Percentiles rank a stretch among this genome's conserved stretches.
Evolutionary conservation across 2,329 filamentous ascomycete species (phyloP).

Genomic region (Corniculantispora saksenae): DNA sequence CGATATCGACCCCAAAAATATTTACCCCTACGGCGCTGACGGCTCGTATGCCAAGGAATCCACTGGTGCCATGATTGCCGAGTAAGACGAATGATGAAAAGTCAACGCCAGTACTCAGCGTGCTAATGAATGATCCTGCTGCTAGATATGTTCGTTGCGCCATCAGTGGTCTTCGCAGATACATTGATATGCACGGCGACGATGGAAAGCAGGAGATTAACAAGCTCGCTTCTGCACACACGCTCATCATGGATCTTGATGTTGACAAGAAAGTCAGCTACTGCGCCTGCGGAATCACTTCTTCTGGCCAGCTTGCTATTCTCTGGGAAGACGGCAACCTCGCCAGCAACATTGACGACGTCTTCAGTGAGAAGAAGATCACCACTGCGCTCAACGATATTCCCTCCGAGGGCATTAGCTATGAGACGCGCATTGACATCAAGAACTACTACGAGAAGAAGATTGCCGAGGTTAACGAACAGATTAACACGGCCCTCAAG

Average conservation of each 20-base stretch:
- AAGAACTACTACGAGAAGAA: slow-evolving; percentile 44
- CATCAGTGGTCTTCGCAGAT: slow-evolving; percentile 42
- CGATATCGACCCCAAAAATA: slow-evolving; percentile 46
- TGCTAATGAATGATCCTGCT: no score
- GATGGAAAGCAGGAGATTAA: slow-evolving; percentile 50
- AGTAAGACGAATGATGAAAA: slow-evolving; percentile 32
- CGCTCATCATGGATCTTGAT: slow-evolving; percentile 49
- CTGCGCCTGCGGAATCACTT: slow-evolving; percentile 43
- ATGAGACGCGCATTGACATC: slow-evolving; percentile 44
- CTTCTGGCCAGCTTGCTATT: slow-evolving; percentile 48
- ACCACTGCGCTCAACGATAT: slow-evolving; percentile 46
- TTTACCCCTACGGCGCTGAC: slow-evolving; percentile 49
- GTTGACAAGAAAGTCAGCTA: slow-evolving; percentile 43
- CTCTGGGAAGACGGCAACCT: slow-evolving; percentile 46
- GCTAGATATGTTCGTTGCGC: slow-evolving; percentile 47
- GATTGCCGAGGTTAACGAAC: slow-evolving; percentile 38
- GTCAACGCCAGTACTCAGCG: not conserved
- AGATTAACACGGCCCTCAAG: slow-evolving; percentile 41
- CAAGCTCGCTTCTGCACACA: slow-evolving; percentile 43
- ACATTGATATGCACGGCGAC: slow-evolving; percentile 38
- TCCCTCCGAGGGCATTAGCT: slow-evolving; percentile 39
- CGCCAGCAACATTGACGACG: slow-evolving; percentile 47
- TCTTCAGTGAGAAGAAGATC: slow-evolving; percentile 39
- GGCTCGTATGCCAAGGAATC: slow-evolving; percentile 42
- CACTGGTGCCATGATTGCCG: slow-evolving; percentile 45